Evolutionary conservation across 1,284 basidiomycete genomes (phyloP).

Genomic region (Meripilus lineatus): DNA sequence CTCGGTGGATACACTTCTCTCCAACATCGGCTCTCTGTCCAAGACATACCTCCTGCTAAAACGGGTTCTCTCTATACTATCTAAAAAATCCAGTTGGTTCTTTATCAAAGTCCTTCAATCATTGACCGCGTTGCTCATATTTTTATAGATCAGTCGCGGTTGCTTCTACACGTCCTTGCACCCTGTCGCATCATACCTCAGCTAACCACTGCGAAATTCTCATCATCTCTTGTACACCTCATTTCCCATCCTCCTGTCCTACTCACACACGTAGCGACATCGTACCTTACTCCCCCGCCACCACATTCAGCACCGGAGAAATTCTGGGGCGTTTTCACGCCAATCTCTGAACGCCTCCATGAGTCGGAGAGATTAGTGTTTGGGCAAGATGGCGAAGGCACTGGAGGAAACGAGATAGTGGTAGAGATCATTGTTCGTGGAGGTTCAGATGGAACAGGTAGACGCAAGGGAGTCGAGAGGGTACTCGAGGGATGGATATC

Average conservation of each 20-base stretch:
- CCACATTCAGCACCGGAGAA: constrained; percentile 59
- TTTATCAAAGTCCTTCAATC: background rate
- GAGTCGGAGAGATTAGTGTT: constrained; percentile 61
- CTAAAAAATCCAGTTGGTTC: constrained; percentile 44
- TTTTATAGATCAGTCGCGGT: constrained; percentile 50
- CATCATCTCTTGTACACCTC: constrained; percentile 59
- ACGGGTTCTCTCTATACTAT: constrained; percentile 38
- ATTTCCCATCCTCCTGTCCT: constrained; percentile 63
- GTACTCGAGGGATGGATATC: constrained; percentile 59
- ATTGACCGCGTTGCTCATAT: constrained; percentile 5
- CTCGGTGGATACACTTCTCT: constrained; percentile 57
- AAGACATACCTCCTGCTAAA: constrained; percentile 48
- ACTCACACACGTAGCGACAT: constrained; percentile 55
- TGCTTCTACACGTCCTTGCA: constrained; percentile 60
- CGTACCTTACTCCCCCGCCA: constrained; percentile 58
- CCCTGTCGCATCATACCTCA: constrained; percentile 48
- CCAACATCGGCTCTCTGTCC: constrained; percentile 52
- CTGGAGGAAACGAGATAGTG: constrained; percentile 45
- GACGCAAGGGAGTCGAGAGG: constrained; percentile 53
- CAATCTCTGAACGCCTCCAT: constrained; percentile 52
- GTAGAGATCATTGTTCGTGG: constrained; percentile 60
- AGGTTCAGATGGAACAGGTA: constrained; percentile 27
- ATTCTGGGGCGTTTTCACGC: constrained; percentile 72
- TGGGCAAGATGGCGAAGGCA: constrained; percentile 49
- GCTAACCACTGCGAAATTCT: constrained; percentile 60